A percentile compares a stretch with the other conserved stretches of the same genome.
Conservation (phyloP, 2,329 filamentous ascomycete species). For the Cryphonectria japonica region DNA sequence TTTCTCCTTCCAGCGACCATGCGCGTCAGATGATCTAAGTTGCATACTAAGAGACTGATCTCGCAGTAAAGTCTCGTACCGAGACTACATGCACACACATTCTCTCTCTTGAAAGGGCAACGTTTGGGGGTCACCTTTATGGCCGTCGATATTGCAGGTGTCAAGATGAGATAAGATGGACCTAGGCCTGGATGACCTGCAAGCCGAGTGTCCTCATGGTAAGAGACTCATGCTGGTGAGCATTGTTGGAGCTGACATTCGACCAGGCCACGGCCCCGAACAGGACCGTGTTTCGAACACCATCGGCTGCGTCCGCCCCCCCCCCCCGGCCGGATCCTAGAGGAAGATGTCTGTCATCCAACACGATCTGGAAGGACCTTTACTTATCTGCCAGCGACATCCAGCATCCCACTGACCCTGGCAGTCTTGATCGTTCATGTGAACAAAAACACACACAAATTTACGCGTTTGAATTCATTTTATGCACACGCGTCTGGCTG, state of each 20-base stretch:
- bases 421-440: too few relatives aligned
- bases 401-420: too few relatives aligned
- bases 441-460: background rate
- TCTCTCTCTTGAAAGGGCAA: background rate
- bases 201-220: background rate
- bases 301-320: background rate
- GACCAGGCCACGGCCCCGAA: background rate
- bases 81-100: too few relatives aligned
- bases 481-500: background rate
- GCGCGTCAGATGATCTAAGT: too few relatives aligned
- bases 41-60: too few relatives aligned
- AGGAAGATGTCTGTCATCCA: conserved; percentile 3
- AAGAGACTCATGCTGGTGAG: background rate
- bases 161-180: background rate
- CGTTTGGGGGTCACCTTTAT: background rate
- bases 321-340: background rate
- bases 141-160: background rate
- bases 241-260: background rate
- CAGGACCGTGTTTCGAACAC: background rate
- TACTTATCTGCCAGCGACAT: background rate
- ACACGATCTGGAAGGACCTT: background rate
- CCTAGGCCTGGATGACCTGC: background rate
- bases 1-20: too few relatives aligned
- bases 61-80: too few relatives aligned
- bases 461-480: too few relatives aligned